Evolutionary conservation across 2,329 filamentous ascomycete species (phyloP).

Genomic region (Cryphonectria naterciae): DNA sequence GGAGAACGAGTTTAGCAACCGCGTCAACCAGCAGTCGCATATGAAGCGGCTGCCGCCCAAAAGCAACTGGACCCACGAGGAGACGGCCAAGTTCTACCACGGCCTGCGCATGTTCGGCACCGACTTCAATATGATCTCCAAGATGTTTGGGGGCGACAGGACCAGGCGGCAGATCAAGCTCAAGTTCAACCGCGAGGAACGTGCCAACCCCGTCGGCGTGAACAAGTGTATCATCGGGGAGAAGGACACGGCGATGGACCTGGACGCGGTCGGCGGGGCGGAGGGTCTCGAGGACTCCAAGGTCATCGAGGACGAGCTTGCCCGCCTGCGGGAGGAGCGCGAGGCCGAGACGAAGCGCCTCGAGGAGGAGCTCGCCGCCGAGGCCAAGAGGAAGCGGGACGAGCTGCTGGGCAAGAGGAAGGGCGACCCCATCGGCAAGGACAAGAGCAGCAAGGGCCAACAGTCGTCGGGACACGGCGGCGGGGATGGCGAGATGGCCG

Average conservation of each 20-base stretch:
- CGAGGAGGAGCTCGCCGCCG: conserved; percentile 52
- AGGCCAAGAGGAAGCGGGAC: conserved; percentile 52
- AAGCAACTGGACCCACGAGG: conserved; percentile 71
- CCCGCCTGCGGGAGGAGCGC: conserved; percentile 47
- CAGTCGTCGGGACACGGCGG: conserved; percentile 26
- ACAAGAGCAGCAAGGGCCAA: conserved; percentile 27
- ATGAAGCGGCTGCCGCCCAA: conserved; percentile 64
- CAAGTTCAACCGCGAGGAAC: conserved; percentile 82
- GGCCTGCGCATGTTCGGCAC: conserved; percentile 78
- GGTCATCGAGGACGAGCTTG: conserved; percentile 60
- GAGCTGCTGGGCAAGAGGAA: conserved; percentile 48
- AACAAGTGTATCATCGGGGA: conserved; percentile 65
- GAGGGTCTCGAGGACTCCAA: conserved; percentile 58
- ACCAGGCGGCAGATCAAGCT: conserved; percentile 76
- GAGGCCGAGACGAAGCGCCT: conserved; percentile 50
- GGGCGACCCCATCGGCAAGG: conserved; percentile 35
- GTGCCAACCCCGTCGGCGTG: conserved; percentile 65
- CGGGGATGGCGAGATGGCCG: conserved; percentile 17
- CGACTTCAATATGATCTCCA: conserved; percentile 79
- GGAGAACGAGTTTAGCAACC: conserved; percentile 77
- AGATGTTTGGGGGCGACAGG: conserved; percentile 70
- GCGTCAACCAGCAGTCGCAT: conserved; percentile 71
- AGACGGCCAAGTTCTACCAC: conserved; percentile 77
- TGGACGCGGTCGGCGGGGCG: conserved; percentile 63
- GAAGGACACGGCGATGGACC: conserved; percentile 60